A percentile compares a stretch with the other conserved stretches of the same genome.
These are phyloP conservation scores for Colletotrichum theobromicola DNA, from an alignment of 2,329 filamentous ascomycete species.

Conservation along the genomic window DNA sequence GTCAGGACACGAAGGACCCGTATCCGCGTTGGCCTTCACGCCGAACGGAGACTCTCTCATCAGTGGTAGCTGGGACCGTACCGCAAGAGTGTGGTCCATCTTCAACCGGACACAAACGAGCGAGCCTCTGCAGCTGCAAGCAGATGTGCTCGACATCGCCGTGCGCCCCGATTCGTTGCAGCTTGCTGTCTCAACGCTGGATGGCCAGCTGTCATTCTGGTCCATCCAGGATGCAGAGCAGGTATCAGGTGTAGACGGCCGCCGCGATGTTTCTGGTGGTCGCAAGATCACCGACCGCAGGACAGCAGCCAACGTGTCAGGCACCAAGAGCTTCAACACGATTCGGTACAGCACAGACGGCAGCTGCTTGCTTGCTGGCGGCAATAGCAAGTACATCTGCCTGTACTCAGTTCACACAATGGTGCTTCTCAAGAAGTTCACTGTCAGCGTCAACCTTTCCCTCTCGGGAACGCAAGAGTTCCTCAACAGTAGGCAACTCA, in stretches of 20 bases:
- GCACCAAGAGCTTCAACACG: constrained; percentile 88
- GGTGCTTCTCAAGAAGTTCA: constrained; percentile 92
- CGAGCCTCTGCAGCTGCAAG: constrained; percentile 89
- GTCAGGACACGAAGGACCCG: constrained; percentile 90
- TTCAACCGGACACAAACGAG: constrained; percentile 94
- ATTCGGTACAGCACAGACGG: constrained; percentile 94
- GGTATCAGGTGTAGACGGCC: constrained; percentile 83
- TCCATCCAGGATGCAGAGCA: constrained; percentile 87
- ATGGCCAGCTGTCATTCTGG: constrained; percentile 96
- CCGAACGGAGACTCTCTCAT: constrained; percentile 84
- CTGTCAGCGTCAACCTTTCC: constrained; percentile 94
- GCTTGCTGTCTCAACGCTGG: constrained; percentile 88
- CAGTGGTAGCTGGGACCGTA: constrained; percentile 96
- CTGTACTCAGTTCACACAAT: constrained; percentile 94
- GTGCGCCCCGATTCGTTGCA: constrained; percentile 91
- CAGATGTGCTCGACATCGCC: constrained; percentile 86
- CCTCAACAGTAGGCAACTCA: constrained; percentile 89
- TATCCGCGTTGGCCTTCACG: constrained; percentile 87
- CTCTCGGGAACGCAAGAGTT: constrained; percentile 96
- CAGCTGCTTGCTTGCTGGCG: constrained; percentile 85
- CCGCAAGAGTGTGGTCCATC: constrained; percentile 94
- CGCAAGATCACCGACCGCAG: constrained; percentile 86
- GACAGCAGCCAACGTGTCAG: constrained; percentile 88
- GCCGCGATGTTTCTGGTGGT: constrained; percentile 90
- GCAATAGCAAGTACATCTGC: constrained; percentile 98